These are phyloP conservation scores for Primulina eburnea DNA, from an alignment of 257 asterid genomes.

Conservation along the genomic window DNA sequence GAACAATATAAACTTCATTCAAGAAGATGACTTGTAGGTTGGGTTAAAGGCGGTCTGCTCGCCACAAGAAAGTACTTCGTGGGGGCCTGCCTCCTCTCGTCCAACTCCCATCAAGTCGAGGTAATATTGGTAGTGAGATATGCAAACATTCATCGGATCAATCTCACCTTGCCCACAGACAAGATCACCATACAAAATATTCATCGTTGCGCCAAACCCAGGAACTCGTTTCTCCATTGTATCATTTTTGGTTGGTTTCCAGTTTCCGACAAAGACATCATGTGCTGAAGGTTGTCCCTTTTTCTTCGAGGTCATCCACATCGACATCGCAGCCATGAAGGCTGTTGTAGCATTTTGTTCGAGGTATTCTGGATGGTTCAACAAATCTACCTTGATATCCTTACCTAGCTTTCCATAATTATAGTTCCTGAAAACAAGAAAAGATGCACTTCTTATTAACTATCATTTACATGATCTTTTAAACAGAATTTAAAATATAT, in stretches of 20 bases:
- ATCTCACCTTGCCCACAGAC: constrained; percentile 81
- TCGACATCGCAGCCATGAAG: constrained; percentile 80
- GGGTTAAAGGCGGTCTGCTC: constrained; percentile 67
- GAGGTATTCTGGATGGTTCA: constrained; percentile 86
- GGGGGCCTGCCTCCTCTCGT: constrained; percentile 73
- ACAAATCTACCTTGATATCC: constrained; percentile 61
- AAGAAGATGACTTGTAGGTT: constrained; percentile 36
- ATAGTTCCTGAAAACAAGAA: constrained; percentile 53
- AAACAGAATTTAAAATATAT: neutral
- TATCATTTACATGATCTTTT: neutral
- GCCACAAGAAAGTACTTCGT: constrained; percentile 65
- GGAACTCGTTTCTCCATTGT: constrained; percentile 62
- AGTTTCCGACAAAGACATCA: constrained; percentile 64
- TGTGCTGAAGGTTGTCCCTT: constrained; percentile 86
- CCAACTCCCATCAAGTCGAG: constrained; percentile 79
- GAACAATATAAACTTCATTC: neutral
- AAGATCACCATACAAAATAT: constrained; percentile 65
- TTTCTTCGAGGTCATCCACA: constrained; percentile 74
- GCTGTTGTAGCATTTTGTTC: constrained; percentile 93
- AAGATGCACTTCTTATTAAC: neutral
- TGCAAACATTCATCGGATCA: constrained; percentile 59
- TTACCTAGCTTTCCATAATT: constrained; percentile 65
- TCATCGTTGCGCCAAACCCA: constrained; percentile 92
- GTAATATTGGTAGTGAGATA: constrained; percentile 70
- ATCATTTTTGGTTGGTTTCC: constrained; percentile 93